Percentiles rank a stretch among this genome's conserved stretches.
Conservation (phyloP, 129 eudicot genomes). For the Lactuca sativa region DNA sequence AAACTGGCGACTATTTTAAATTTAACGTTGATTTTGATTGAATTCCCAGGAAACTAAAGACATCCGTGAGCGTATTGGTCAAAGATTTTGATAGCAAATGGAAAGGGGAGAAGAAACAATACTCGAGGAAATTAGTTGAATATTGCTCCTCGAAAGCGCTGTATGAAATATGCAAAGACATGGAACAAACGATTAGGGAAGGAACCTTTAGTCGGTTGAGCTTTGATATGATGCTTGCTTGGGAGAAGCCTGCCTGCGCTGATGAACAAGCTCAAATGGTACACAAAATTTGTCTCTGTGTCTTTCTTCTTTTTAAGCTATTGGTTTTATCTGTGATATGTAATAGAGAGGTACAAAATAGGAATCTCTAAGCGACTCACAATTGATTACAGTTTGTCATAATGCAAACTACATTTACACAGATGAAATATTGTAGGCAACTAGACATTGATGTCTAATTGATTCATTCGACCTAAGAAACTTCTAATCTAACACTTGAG, state of each 20-base stretch:
- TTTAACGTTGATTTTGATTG: background rate
- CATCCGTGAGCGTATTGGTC: slow-evolving; percentile 44
- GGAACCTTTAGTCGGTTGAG: slow-evolving; percentile 70
- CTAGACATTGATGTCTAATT: background rate
- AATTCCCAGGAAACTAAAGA: slow-evolving; percentile 48
- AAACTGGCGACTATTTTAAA: background rate
- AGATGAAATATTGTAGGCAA: background rate
- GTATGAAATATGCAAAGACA: slow-evolving; percentile 37
- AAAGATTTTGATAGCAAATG: slow-evolving; percentile 57
- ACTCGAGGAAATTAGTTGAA: slow-evolving; percentile 68
- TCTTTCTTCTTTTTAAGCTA: background rate
- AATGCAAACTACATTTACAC: background rate
- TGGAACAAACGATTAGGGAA: slow-evolving; percentile 54
- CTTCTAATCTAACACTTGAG: too few relatives aligned
- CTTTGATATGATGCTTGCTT: slow-evolving; percentile 92
- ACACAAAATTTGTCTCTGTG: background rate
- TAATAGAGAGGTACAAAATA: background rate
- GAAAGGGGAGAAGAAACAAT: slow-evolving; percentile 52
- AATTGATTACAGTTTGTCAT: background rate
- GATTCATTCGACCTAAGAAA: background rate
- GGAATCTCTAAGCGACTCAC: background rate
- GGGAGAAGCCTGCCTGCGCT: slow-evolving; percentile 61
- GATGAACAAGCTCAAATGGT: slow-evolving; percentile 58
- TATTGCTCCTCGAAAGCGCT: slow-evolving; percentile 63
- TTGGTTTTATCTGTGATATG: background rate